Conservation (phyloP, 2,329 filamentous ascomycete species). For the Sclerotinia trifoliorum region DNA sequence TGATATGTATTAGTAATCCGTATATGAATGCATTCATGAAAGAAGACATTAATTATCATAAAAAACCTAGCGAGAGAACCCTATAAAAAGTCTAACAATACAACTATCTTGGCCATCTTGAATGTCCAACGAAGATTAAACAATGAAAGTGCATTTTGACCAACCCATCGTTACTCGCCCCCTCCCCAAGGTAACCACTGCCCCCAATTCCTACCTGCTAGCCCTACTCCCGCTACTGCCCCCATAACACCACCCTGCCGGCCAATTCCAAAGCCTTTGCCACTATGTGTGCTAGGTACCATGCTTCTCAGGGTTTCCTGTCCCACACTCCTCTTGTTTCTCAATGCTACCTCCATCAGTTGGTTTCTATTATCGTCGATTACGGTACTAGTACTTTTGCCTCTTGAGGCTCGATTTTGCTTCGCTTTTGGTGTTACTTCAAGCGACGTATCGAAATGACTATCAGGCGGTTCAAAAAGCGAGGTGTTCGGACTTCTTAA, state of each 20-base stretch:
- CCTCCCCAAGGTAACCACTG: conserved; percentile 18
- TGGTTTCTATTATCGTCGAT: conserved; percentile 24
- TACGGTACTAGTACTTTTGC: background rate
- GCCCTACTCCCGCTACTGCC: conserved; percentile 13
- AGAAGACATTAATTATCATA: background rate
- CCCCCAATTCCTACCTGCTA: conserved; percentile 19
- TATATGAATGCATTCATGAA: background rate
- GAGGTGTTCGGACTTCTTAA: background rate
- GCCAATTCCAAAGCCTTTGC: background rate
- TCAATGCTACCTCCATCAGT: conserved; percentile 30
- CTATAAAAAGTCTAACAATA: background rate
- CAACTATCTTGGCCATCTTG: background rate
- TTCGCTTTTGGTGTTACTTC: conserved; percentile 6
- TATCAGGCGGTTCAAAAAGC: conserved; percentile 21
- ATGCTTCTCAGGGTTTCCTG: conserved; percentile 32
- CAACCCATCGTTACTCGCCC: background rate
- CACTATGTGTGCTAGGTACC: conserved; percentile 29
- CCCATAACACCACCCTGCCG: conserved; percentile 5
- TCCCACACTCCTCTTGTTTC: conserved; percentile 33
- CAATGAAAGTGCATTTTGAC: background rate
- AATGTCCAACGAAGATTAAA: background rate
- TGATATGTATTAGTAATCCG: background rate
- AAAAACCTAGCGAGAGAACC: background rate
- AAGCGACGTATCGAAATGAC: conserved; percentile 26
- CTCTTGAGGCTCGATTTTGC: background rate